A percentile compares a stretch with the other conserved stretches of the same genome.
These are phyloP conservation scores for Bruguiera parviflora DNA, from an alignment of 345 rosid species.

Conservation along the genomic window DNA sequence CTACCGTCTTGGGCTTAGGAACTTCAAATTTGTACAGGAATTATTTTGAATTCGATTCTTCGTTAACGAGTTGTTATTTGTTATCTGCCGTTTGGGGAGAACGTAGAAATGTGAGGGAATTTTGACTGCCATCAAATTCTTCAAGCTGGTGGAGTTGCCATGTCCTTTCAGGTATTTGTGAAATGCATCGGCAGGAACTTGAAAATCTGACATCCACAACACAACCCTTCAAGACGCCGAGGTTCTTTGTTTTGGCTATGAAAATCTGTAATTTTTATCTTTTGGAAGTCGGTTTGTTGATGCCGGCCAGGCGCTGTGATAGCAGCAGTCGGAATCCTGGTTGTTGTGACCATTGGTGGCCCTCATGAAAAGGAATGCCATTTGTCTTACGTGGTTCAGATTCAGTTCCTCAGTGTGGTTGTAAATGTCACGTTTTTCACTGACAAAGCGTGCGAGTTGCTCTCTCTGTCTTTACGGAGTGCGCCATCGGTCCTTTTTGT, in stretches of 20 bases:
- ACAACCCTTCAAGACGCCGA: constrained; percentile 74
- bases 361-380: constrained; percentile 78
- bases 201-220: constrained; percentile 61
- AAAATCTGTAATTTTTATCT: no score
- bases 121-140: not conserved
- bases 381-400: no score
- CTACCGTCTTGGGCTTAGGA: not conserved
- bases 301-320: constrained; percentile 46
- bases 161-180: constrained; percentile 46
- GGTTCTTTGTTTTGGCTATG: constrained; percentile 58
- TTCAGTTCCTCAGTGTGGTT: no score
- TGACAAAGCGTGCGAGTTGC: no score
- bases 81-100: no score
- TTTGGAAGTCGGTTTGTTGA: constrained; percentile 76
- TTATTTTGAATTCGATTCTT: constrained; percentile 7
- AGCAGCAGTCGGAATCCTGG: constrained; percentile 43
- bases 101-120: not conserved
- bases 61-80: not conserved
- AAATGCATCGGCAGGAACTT: constrained; percentile 63
- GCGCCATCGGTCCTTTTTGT: no score
- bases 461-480: no score
- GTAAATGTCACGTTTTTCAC: no score
- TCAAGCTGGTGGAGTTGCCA: not conserved
- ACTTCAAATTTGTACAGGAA: not conserved
- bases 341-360: constrained; percentile 67